A percentile compares a stretch with the other conserved stretches of the same genome.
phyloP scores from a whole-genome alignment of 2,329 filamentous ascomycete genomes.

The Beauveria australis region DNA sequence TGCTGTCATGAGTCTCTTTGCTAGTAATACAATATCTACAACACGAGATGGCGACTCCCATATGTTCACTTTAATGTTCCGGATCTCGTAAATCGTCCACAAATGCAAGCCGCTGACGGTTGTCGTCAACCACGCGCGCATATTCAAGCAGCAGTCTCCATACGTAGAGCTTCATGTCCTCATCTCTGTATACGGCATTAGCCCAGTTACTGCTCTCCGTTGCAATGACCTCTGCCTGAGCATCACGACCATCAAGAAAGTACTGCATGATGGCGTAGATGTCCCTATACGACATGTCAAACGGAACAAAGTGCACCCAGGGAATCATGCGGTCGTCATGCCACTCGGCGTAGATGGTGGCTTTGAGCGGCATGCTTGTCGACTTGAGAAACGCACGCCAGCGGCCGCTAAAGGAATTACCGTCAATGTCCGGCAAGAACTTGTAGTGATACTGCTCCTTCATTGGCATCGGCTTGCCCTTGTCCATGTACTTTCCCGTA shows the following conservation, averaged over 20 bases:
- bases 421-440: constrained; percentile 27
- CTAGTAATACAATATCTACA: background rate
- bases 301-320: constrained; percentile 56
- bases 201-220: constrained; percentile 43
- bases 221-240: constrained; percentile 40
- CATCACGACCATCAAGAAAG: constrained; percentile 40
- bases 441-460: constrained; percentile 36
- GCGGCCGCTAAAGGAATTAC: constrained; percentile 38
- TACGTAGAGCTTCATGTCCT: constrained; percentile 50
- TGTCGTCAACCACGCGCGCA: constrained; percentile 28
- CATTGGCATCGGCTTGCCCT: constrained; percentile 20
- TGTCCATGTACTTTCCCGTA: background rate
- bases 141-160: constrained; percentile 41
- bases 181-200: constrained; percentile 40
- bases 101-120: constrained; percentile 21
- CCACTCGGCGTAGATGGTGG: background rate
- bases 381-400: background rate
- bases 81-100: constrained; percentile 19
- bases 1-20: too few relatives aligned
- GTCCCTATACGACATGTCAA: constrained; percentile 51
- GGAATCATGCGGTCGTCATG: constrained; percentile 49
- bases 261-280: constrained; percentile 25
- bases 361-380: background rate
- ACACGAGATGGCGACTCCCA: background rate
- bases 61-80: background rate